Conservation (phyloP, 495 filamentous ascomycete genomes). For the Neurospora hispaniola region DNA sequence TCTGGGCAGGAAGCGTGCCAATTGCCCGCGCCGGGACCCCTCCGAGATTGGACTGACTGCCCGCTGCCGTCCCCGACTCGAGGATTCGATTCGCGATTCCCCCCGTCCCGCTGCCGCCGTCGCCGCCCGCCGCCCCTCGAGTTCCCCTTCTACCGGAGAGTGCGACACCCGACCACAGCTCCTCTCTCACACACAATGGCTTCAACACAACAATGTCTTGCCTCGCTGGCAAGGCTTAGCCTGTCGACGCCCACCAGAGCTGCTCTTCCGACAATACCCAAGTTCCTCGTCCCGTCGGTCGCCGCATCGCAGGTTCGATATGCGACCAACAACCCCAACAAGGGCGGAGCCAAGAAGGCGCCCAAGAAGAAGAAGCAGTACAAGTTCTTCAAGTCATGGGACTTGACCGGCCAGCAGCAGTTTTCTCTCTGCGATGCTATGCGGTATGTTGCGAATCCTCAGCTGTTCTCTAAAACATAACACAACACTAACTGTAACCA, state of each 20-base stretch:
- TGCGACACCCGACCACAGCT: neutral
- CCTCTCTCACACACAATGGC: constrained; percentile 22
- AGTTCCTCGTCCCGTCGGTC: constrained; percentile 30
- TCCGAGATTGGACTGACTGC: neutral
- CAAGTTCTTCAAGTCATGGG: constrained; percentile 46
- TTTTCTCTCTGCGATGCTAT: constrained; percentile 87
- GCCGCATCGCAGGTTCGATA: constrained; percentile 24
- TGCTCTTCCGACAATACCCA: constrained; percentile 27
- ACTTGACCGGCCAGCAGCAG: constrained; percentile 53
- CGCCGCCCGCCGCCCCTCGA: neutral
- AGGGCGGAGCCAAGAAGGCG: constrained; percentile 32
- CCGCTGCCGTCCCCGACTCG: neutral
- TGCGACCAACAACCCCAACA: constrained; percentile 20
- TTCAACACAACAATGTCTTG: constrained; percentile 41
- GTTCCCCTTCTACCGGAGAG: neutral
- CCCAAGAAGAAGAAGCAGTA: constrained; percentile 52
- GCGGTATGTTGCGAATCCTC: constrained; percentile 46
- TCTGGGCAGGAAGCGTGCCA: neutral
- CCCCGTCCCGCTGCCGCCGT: neutral
- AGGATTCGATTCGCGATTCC: constrained; percentile 7
- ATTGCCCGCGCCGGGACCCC: neutral
- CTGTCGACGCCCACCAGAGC: constrained; percentile 26
- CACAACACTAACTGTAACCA: neutral
- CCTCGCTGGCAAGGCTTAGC: constrained; percentile 50
- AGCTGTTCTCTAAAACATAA: neutral